Evolutionary conservation across 768 basidiomycete species (phyloP), one percentile per base, ranked within the genome.

Genomic region (Phaeotremella fagi): DNA sequence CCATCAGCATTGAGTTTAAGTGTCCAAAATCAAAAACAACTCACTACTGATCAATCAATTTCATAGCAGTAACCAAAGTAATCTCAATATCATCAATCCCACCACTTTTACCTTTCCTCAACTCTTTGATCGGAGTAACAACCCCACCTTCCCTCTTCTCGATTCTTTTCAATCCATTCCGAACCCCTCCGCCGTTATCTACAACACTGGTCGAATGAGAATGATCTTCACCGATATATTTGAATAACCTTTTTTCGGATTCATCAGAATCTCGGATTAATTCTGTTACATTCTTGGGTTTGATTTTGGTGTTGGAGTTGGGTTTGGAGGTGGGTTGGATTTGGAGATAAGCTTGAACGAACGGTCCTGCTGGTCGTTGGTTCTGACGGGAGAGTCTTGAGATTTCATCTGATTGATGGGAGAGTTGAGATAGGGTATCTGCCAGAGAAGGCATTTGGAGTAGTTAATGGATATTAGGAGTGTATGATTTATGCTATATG

Each of bases 1-100:
- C n/a, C 16, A 48, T 50, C 12, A 50, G 41, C 28, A 23, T 16
- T 31, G 24, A 27, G 7, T 18, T 11, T 7, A 29, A 15, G 33
- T 16, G 25, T 33, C n/a, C 26, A 44, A 18, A 44, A 16, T 16
- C 36, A 36, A 15, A 26, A 22, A 2, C 18, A 16, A 68, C 72
- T 70, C 46, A 73, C 72, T 74, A 74, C 48, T 71, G 66, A 46
- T 74, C 72, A 18, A 71, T 63, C 14, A 74, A 52, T 48, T 62
- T 71, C 51, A 68, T 27, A 0, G 72, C 70, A 12, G 64, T 70
- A 25, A 50, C 52, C 36, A 74, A 43, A 37, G 70, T 53, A 11
- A 64, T 50, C 31, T 67, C 64, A 12, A 66, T 54, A 37, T 69
- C 59, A 36, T 69, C 61, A 15, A 47, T 36, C 16, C 41, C 1